These are phyloP conservation scores for Lichtheimia hyalospora DNA, from an alignment of 371 early-diverging fungal genomes.

Conservation along the genomic window DNA sequence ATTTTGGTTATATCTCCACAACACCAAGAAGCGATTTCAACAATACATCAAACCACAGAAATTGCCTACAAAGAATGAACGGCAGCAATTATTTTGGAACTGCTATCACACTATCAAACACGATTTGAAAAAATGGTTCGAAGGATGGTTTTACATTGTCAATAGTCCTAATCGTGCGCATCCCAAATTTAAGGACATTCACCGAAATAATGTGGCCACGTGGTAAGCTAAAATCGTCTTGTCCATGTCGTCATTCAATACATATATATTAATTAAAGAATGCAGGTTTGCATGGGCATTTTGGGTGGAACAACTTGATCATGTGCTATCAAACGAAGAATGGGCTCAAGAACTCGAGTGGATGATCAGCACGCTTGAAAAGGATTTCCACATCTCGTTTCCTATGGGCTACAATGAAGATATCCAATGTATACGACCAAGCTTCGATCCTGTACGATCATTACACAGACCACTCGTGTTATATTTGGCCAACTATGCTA, in stretches of 20 bases:
- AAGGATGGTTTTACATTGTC: slow-evolving; percentile 54
- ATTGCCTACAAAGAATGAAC: slow-evolving; percentile 23
- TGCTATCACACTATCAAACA: slow-evolving; percentile 39
- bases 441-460: slow-evolving; percentile 62
- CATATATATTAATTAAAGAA: neutral
- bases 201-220: slow-evolving; percentile 45
- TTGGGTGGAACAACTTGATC: slow-evolving; percentile 48
- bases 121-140: slow-evolving; percentile 37
- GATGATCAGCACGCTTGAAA: slow-evolving; percentile 49
- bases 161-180: slow-evolving; percentile 23
- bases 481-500: slow-evolving; percentile 40
- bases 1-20: slow-evolving; percentile 46
- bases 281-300: slow-evolving; percentile 57
- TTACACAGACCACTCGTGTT: slow-evolving; percentile 60
- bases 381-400: slow-evolving; percentile 38
- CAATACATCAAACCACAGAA: slow-evolving; percentile 11
- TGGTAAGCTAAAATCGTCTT: slow-evolving; percentile 37
- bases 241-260: neutral
- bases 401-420: slow-evolving; percentile 52
- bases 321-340: slow-evolving; percentile 25
- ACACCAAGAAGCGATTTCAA: slow-evolving; percentile 29
- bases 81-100: slow-evolving; percentile 40
- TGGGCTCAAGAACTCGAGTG: slow-evolving; percentile 47
- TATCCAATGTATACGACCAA: slow-evolving; percentile 56
- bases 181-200: slow-evolving; percentile 44